Base-by-base conservation (phyloP, 768 basidiomycete genomes). In the Boletus tomentosulus region DNA sequence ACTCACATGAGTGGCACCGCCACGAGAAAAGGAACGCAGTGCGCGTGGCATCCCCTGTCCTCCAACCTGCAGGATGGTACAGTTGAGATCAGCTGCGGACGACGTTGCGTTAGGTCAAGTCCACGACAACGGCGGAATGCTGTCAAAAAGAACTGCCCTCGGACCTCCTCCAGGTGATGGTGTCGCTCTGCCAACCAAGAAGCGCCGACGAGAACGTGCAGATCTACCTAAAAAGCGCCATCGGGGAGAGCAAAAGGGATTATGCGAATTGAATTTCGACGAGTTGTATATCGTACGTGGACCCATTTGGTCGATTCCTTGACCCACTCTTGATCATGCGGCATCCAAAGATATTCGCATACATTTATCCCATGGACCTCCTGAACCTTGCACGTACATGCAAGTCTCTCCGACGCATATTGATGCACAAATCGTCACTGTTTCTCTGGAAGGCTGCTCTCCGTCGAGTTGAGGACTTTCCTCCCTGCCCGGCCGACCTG, bases 401-500 rank as follows among this genome's bases (percentile, higher is more conserved):
- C 34, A 76, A 67, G 55, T 52, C 62, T 25, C 62, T 79, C 43
- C 71, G 78, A n/a, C 60, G 51, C 13, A 57, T 77, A 6, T 68
- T 80, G 15, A 71, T 75, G 65, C 55, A 43, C 35, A 60, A 43
- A 56, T 39, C 71, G 60, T 53, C 69, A 58, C 48, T 50, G 59
- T 54, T 67, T 55, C 46, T 70, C 57, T 57, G 70, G 69, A 61
- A 47, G 46, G 49, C 38, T 19, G 47, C 56, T 45, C 69, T 77
- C 28, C 57, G 56, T 15, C 71, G 67, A 47, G 64, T 76, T 10
- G 61, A 64, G 35, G 73, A 68, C 13, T 64, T 79, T 13, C 80
- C 80, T 4, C 51, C 63, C 15, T 76, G 76, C 54, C 80, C 79
- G 0, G 39, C 57, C 10, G 79, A 80, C 58, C 58, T 81, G 56